phyloP scores from a whole-genome alignment of 1,284 basidiomycete genomes.

The Pascua guehoae region DNA sequence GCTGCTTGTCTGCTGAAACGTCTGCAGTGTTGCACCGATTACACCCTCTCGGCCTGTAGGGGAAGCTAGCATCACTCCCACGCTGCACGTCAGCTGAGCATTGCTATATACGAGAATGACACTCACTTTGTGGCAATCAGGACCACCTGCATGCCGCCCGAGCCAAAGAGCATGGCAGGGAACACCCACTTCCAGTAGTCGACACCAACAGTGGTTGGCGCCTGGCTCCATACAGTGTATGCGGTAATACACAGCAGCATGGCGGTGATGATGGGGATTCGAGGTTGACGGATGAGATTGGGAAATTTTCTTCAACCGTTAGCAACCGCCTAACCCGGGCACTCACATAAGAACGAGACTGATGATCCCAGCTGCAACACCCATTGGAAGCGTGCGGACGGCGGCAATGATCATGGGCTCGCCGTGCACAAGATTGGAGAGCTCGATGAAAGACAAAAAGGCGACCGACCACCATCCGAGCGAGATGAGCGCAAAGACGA shows the following conservation, averaged over 20 bases:
- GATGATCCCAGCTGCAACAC: constrained; percentile 18
- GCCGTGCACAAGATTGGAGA: constrained; percentile 14
- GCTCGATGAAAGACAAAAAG: constrained; percentile 23
- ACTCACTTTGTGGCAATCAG: constrained; percentile 26
- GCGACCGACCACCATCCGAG: constrained; percentile 26
- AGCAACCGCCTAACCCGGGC: too few species aligned
- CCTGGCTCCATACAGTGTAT: constrained; percentile 14
- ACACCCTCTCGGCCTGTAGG: constrained; percentile 9
- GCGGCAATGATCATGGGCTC: constrained; percentile 25
- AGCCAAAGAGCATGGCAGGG: constrained; percentile 25
- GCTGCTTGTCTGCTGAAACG: constrained; percentile 1
- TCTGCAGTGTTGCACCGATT: constrained; percentile 19
- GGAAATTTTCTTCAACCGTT: constrained; percentile 6
- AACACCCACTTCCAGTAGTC: constrained; percentile 26
- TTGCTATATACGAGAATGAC: not conserved
- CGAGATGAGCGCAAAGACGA: constrained; percentile 23
- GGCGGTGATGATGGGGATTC: constrained; percentile 22
- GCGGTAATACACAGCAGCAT: constrained; percentile 20
- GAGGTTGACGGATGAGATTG: constrained; percentile 12
- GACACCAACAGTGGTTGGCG: constrained; percentile 6
- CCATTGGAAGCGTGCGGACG: constrained; percentile 26
- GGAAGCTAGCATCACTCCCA: constrained; percentile 5
- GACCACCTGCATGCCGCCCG: constrained; percentile 16
- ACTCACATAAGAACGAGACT: constrained; percentile 15
- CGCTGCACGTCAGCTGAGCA: not conserved